Evolutionary conservation across 306 rosid genomes (phyloP), one percentile per base, ranked within the genome.

Genomic region (Datisca glomerata): DNA sequence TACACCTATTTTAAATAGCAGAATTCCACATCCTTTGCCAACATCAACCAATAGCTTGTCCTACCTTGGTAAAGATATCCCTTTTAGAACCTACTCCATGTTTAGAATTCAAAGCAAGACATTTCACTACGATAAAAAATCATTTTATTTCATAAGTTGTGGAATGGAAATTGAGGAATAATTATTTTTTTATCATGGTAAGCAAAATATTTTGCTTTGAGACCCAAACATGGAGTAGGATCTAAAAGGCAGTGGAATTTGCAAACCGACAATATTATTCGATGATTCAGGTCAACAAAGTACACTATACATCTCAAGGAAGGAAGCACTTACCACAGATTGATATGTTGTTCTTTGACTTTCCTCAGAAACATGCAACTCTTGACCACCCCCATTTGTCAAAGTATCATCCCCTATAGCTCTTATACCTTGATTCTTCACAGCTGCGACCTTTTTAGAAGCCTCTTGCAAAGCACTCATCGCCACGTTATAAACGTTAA

Each of bases 391-490:
- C 38, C 94, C 79, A 37, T 79, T 76, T 32, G 75, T 57, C 53
- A 66, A 45, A 35, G 57, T 45, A 38, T 64, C 66, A 24, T 72
- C 76, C 46, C 57, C 70, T 21, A 45, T 13, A 23, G 76, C 48
- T 53, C 71, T 65, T 40, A 57, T 57, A 60, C 64, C 57, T 54
- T 38, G 69, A 54, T 51, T 73, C 68, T 73, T 86, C 13, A 59
- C 18, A 18, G 63, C 32, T 37, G 71, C 67, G 64, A 79, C 81
- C 63, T 81, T 86, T 63, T 65, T 81, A 45, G 70, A 38, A 53
- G 96, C 96, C 52, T 81, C 92, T 53, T 67, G 72, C 41, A 86
- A 65, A 74, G 92, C 78, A 61, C 71, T 76, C 86, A 73, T 66
- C n/a, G 96, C 81, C 61, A 81, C 74, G 38, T 73, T 83, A 54